These are phyloP conservation scores for Thuja plicata DNA, from an alignment of 83 land plant species.

Conservation along the genomic window DNA sequence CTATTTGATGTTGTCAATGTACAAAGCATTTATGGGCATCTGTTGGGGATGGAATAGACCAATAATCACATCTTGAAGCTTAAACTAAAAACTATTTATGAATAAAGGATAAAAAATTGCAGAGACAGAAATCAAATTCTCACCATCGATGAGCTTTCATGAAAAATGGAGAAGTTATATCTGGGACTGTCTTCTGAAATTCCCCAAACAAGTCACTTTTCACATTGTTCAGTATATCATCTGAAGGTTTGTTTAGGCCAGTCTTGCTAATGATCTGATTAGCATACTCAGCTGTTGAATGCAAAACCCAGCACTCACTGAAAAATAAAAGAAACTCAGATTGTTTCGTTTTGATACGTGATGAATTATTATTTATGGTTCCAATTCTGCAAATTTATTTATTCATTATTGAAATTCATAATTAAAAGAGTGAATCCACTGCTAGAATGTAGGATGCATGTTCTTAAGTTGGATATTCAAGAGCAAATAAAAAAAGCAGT, in stretches of 20 bases:
- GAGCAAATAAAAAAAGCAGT: not conserved
- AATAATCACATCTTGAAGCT: slow-evolving; percentile 55
- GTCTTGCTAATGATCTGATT: slow-evolving; percentile 25
- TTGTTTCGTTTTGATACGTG: not conserved
- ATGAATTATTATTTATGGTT: not conserved
- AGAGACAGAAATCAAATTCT: slow-evolving; percentile 34
- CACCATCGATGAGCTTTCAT: slow-evolving; percentile 19
- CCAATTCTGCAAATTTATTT: not conserved
- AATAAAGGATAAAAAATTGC: slow-evolving; percentile 44
- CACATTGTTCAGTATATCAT: slow-evolving; percentile 12
- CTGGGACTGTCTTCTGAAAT: slow-evolving; percentile 16
- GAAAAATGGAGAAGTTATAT: slow-evolving; percentile 8
- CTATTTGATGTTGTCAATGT: not conserved
- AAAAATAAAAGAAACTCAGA: slow-evolving; percentile 7
- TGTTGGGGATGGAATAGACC: slow-evolving; percentile 35
- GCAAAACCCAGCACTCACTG: slow-evolving; percentile 89
- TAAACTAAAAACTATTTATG: slow-evolving; percentile 45
- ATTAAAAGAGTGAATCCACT: not conserved
- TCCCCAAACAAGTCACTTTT: slow-evolving; percentile 1
- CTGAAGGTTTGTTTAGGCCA: slow-evolving; percentile 14
- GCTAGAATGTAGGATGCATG: slow-evolving; percentile 1
- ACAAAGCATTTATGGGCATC: not conserved
- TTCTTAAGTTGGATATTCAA: not conserved
- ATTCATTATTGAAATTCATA: not conserved
- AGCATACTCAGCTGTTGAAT: slow-evolving; percentile 86